Base-by-base conservation (phyloP, 2,329 filamentous ascomycete genomes). In the Cladorrhinum sp. region DNA sequence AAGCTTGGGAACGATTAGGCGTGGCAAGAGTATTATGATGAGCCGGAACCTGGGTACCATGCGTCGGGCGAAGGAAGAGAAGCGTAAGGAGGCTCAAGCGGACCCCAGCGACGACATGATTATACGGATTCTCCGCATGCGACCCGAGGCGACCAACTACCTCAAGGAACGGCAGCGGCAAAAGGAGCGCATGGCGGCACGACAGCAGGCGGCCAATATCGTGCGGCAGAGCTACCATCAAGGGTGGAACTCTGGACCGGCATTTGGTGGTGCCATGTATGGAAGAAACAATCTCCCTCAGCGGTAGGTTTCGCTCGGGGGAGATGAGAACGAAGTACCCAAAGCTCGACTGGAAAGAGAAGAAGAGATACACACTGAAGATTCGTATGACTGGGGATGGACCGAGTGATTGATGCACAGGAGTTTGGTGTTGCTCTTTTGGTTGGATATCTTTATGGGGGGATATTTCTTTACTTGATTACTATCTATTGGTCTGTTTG, bases 31-130 rank as follows among this genome's bases (percentile, higher is more conserved):
- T 66, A 96, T 99, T 75, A 92, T 99, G 90, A 88, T 96, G 76
- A 92, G 86, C 69, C 87, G 94, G 60, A 99, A 98, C 73, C 77
- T 99, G 58, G 95, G 95, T 51, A 98, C 95, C 7, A 98, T 99
- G 92, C 89, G 87, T 68, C 91, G 94, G 72, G 92, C 91, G 46
- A 98, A 98, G 76, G 92, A 96, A 73, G 94, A 96, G 76, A 97
- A 96, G 79, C 84, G 95, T 65, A 92, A 93, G 69, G 94, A 98
- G 73, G 92, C 92, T 1, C 95, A 99, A 73, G 94, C 95, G 1
- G 95, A 98, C 73, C 94, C 95, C 1, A 96, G 89, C 73, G 95
- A 99, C 74, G 95, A 99, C 73, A 98, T 98, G 90, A 98, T 99
- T 67, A 76, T 99, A 69, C 84, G 95, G 20, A 99, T 99, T 66